Evolutionary conservation across 306 rosid species (phyloP).

Genomic region (Canavalia ensiformis): DNA sequence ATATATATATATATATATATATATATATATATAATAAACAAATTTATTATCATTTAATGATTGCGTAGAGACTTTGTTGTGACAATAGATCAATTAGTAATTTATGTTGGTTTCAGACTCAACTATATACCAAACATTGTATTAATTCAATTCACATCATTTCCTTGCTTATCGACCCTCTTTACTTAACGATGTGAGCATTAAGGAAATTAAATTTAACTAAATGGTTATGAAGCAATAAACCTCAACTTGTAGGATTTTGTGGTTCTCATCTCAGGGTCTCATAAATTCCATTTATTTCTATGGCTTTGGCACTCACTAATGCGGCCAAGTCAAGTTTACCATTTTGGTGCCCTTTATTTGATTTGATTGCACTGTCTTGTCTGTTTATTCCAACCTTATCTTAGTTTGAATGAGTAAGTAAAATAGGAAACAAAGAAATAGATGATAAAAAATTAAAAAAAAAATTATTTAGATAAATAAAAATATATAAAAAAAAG

Average conservation of each 20-base stretch:
- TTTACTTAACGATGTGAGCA: background rate
- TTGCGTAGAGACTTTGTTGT: background rate
- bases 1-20: too few species aligned
- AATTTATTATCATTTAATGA: too few species aligned
- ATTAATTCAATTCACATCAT: background rate
- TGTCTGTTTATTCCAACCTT: too few species aligned
- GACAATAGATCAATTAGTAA: background rate
- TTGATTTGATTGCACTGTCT: too few species aligned
- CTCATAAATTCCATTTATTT: conserved; percentile 23
- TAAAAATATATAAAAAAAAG: too few species aligned
- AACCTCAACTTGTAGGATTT: background rate
- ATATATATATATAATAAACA: too few species aligned
- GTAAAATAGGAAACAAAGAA: too few species aligned
- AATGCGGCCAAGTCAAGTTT: conserved; percentile 15
- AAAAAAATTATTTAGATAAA: too few species aligned
- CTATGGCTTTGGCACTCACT: background rate
- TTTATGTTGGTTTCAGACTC: background rate
- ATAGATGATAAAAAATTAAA: too few species aligned
- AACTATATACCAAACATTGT: background rate
- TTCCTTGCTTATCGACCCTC: background rate
- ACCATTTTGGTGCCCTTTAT: background rate
- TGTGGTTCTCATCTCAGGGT: conserved; percentile 18
- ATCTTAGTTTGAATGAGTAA: too few species aligned
- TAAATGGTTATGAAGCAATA: background rate
- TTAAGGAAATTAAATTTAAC: background rate